Conservation (phyloP, 176 grass and related monocot genomes). For the Ananas comosus region DNA sequence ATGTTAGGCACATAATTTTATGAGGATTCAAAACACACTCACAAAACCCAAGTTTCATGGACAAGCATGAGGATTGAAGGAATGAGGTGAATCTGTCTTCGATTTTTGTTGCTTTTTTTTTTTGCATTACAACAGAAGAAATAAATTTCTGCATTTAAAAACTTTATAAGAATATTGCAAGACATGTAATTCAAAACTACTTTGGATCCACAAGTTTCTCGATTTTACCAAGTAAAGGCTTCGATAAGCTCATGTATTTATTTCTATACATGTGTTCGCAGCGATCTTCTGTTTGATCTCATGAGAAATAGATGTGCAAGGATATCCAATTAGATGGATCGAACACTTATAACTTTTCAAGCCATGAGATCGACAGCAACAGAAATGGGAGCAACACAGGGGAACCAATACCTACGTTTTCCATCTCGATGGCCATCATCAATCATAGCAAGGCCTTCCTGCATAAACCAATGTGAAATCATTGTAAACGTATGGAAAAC, state of each 20-base stretch:
- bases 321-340: background rate
- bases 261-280: slow-evolving; percentile 8
- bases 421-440: slow-evolving; percentile 83
- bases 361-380: slow-evolving; percentile 28
- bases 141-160: no score
- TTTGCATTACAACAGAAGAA: no score
- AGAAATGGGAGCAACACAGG: slow-evolving; percentile 63
- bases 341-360: slow-evolving; percentile 1
- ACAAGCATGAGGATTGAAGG: no score
- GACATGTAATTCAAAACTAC: no score
- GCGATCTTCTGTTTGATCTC: background rate
- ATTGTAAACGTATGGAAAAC: background rate
- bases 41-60: no score
- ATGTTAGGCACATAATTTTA: no score
- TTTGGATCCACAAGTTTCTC: no score
- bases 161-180: no score
- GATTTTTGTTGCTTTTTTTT: no score
- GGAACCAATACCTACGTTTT: slow-evolving; percentile 85
- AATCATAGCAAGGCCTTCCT: slow-evolving; percentile 98
- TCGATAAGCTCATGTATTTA: background rate
- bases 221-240: no score
- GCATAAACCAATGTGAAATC: background rate
- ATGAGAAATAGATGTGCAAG: slow-evolving; percentile 1
- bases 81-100: no score
- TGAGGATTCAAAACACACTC: no score